Conservation (phyloP, 1,284 basidiomycete species). For the Apiotrichum gracile region DNA sequence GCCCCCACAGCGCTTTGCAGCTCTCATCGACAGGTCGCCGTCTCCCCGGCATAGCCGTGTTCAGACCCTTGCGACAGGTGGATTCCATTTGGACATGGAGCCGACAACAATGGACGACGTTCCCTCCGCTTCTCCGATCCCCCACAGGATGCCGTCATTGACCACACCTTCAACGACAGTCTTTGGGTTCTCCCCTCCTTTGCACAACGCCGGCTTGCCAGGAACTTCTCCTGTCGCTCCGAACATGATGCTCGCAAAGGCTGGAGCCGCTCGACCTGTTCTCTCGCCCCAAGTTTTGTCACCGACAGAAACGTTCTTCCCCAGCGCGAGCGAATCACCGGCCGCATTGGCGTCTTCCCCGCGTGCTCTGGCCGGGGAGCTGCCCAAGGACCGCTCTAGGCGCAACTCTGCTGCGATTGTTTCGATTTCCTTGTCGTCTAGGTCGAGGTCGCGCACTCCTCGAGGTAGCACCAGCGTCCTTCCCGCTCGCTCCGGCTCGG, state of each 20-base stretch:
- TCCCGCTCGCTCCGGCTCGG: slow-evolving; percentile 25
- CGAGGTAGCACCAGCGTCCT: slow-evolving; percentile 21
- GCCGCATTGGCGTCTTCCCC: slow-evolving; percentile 24
- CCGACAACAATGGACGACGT: background rate
- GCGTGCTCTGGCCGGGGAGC: slow-evolving; percentile 7
- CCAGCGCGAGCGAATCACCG: background rate
- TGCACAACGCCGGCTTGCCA: background rate
- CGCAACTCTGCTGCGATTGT: slow-evolving; percentile 42
- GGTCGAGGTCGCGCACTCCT: slow-evolving; percentile 40
- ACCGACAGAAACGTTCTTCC: background rate
- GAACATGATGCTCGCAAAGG: slow-evolving; percentile 6
- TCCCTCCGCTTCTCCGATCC: background rate
- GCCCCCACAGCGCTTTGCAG: background rate
- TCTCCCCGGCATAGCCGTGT: slow-evolving; percentile 14
- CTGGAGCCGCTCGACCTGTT: slow-evolving; percentile 4
- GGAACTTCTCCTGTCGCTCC: slow-evolving; percentile 1
- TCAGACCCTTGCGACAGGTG: slow-evolving; percentile 4
- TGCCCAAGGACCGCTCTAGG: slow-evolving; percentile 21
- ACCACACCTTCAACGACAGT: background rate
- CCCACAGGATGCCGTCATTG: background rate
- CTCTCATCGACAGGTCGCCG: background rate
- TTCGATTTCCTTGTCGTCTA: slow-evolving; percentile 38
- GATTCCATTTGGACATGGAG: slow-evolving; percentile 4
- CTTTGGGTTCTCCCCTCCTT: slow-evolving; percentile 3
- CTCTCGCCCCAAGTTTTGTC: slow-evolving; percentile 5